phyloP scores from a whole-genome alignment of 1,139 yeast species.

The Saccharomycopsis hybrid region DNA sequence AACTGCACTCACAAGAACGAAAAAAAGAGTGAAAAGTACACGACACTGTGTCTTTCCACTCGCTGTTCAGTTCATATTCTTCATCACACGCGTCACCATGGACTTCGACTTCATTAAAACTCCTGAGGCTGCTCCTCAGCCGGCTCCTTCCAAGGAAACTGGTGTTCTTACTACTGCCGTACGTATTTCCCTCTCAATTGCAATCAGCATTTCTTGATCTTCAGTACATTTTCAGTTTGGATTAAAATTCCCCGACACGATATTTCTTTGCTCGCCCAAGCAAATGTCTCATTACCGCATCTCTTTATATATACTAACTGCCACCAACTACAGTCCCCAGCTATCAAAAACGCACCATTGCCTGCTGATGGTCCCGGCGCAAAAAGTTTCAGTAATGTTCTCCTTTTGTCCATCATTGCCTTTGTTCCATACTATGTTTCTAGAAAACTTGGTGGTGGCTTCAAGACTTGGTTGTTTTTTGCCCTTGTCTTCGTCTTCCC shows the following conservation, averaged over 20 bases:
- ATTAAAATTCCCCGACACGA: too few relatives aligned
- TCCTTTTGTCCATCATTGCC: slow-evolving; percentile 46
- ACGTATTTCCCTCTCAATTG: slow-evolving; percentile 20
- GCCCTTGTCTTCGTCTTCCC: slow-evolving; percentile 54
- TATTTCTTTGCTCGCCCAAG: too few relatives aligned
- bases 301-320: too few relatives aligned
- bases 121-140: slow-evolving; percentile 48
- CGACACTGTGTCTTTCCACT: too few relatives aligned
- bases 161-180: slow-evolving; percentile 58
- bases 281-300: too few relatives aligned
- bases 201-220: too few relatives aligned
- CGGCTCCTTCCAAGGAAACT: slow-evolving; percentile 41
- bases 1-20: too few relatives aligned
- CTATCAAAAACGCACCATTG: slow-evolving; percentile 79
- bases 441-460: slow-evolving; percentile 68
- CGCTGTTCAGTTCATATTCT: too few relatives aligned
- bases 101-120: slow-evolving; percentile 44
- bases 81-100: neutral
- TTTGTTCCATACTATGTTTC: slow-evolving; percentile 60
- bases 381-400: slow-evolving; percentile 61
- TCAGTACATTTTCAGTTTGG: too few relatives aligned
- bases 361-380: slow-evolving; percentile 93
- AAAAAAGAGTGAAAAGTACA: too few relatives aligned
- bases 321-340: slow-evolving; percentile 34
- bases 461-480: slow-evolving; percentile 56